Conservation (phyloP, 208 protist genomes). For the Acanthamoeba triangularis region DNA sequence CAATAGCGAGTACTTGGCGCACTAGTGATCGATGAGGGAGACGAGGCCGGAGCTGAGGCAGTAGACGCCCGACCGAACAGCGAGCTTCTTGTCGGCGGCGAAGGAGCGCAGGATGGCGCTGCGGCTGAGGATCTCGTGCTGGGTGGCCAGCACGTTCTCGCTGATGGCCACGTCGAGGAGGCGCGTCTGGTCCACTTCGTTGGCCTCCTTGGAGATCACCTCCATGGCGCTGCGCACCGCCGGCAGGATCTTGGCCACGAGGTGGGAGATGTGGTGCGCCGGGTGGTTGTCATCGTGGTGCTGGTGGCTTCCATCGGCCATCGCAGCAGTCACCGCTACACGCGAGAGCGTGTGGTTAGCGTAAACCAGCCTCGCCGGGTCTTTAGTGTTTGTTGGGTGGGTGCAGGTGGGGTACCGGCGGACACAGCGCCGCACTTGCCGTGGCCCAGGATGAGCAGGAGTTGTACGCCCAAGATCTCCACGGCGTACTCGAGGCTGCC, state of each 20-base stretch:
- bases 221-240: background rate
- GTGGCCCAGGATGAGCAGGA: background rate
- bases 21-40: background rate
- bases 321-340: background rate
- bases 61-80: background rate
- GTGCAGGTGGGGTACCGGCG: background rate
- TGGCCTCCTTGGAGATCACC: background rate
- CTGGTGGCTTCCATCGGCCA: background rate
- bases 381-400: too few relatives aligned
- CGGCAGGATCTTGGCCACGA: background rate
- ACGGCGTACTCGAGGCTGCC: background rate
- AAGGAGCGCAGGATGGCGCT: background rate
- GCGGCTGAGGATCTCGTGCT: background rate
- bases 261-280: background rate
- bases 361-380: too few relatives aligned
- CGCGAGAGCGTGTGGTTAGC: too few relatives aligned
- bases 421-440: background rate
- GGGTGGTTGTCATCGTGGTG: background rate
- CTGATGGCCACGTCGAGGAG: background rate
- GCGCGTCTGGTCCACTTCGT: background rate
- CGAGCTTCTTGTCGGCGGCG: background rate
- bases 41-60: background rate
- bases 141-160: background rate
- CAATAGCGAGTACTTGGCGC: too few relatives aligned
- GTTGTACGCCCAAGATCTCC: background rate